Percentiles rank a stretch among this genome's conserved stretches.
Conservation (phyloP, 345 rosid genomes). For the Brassica juncea region DNA sequence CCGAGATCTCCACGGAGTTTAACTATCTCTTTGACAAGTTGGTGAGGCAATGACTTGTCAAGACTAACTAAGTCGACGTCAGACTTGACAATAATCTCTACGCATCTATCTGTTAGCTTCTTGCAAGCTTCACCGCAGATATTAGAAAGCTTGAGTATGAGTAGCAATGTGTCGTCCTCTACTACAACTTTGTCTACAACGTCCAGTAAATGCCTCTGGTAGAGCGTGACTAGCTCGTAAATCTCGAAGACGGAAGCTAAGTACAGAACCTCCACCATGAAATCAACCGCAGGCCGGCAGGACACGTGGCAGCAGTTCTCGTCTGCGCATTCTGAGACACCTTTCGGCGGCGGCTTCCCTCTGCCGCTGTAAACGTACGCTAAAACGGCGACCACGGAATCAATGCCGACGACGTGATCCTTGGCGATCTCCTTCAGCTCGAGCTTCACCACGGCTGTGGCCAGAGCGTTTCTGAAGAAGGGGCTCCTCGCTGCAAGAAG, state of each 20-base stretch:
- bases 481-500: constrained; percentile 65
- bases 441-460: constrained; percentile 40
- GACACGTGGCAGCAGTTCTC: constrained; percentile 68
- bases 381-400: constrained; percentile 63
- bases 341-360: constrained; percentile 55
- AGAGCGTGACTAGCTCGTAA: constrained; percentile 61
- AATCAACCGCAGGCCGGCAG: constrained; percentile 72
- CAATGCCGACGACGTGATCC: constrained; percentile 57
- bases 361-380: constrained; percentile 68
- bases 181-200: constrained; percentile 58
- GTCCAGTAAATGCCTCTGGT: constrained; percentile 66
- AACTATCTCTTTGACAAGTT: constrained; percentile 50
- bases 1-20: constrained; percentile 48
- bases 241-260: constrained; percentile 62
- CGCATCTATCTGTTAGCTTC: constrained; percentile 49
- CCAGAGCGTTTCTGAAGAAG: constrained; percentile 53
- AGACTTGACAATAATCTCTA: constrained; percentile 56
- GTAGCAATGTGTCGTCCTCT: constrained; percentile 61
- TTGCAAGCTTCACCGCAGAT: constrained; percentile 57
- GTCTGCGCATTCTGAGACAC: constrained; percentile 67
- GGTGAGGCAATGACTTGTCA: constrained; percentile 61
- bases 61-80: constrained; percentile 61
- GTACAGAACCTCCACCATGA: constrained; percentile 69
- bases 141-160: constrained; percentile 58
- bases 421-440: constrained; percentile 60